Conservation (phyloP, 768 basidiomycete species). For the Termitomyces eurrhizus region DNA sequence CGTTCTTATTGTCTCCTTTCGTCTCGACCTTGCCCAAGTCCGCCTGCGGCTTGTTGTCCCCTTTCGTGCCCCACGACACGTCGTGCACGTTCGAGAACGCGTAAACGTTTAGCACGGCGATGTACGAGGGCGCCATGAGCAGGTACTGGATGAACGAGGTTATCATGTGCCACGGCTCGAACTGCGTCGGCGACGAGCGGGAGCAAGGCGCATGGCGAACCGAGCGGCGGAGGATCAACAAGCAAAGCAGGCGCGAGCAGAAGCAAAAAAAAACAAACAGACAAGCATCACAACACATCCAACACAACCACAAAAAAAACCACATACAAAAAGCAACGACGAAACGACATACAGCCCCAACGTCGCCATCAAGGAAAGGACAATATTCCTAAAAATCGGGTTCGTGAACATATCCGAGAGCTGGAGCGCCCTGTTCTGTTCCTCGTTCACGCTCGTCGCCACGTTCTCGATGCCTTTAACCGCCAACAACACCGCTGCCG, state of each 20-base stretch:
- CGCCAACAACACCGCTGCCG: slow-evolving; percentile 77
- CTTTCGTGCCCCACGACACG: slow-evolving; percentile 95
- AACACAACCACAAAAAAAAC: background rate
- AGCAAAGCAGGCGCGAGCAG: no score
- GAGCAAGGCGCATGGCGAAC: no score
- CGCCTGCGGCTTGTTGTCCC: slow-evolving; percentile 80
- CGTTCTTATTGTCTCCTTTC: slow-evolving; percentile 49
- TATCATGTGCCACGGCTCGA: slow-evolving; percentile 99
- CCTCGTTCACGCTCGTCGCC: slow-evolving; percentile 23
- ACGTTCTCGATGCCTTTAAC: slow-evolving; percentile 74
- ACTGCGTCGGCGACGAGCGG: slow-evolving; percentile 33
- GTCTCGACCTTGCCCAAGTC: slow-evolving; percentile 64
- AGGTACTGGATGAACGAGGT: slow-evolving; percentile 93
- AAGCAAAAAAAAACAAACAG: no score
- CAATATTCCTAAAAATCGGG: slow-evolving; percentile 78
- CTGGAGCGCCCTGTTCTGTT: slow-evolving; percentile 40
- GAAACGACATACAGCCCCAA: slow-evolving; percentile 85
- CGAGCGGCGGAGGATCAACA: no score
- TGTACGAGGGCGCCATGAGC: slow-evolving; percentile 91
- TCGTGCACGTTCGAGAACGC: slow-evolving; percentile 89
- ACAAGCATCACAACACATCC: no score
- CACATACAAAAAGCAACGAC: slow-evolving; percentile 76
- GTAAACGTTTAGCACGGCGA: slow-evolving; percentile 90
- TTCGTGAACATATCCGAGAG: slow-evolving; percentile 71
- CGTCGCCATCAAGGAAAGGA: slow-evolving; percentile 83